Evolutionary conservation across 2,329 filamentous ascomycete species (phyloP), one percentile per base, ranked within the genome.

Genomic region (Claviceps pazoutovae): DNA sequence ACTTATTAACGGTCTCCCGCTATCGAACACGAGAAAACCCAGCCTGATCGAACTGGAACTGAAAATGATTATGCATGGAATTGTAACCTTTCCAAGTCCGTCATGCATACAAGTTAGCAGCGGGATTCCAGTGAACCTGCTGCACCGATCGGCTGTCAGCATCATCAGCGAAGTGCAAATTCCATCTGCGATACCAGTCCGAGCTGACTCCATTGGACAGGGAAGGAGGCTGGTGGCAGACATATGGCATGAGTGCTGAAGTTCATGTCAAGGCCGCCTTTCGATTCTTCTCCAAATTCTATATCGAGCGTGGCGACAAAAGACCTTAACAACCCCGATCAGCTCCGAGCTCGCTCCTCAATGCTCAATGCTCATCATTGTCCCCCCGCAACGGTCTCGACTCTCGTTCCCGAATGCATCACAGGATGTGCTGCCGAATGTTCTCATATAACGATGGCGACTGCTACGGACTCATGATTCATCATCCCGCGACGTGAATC

Each of bases 401-500:
- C 23, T 38, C 47, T 51, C 30, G 48, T 50, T 17, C 50, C 49
- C 11, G 54, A 57, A 11, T 30, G 56, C 44, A 48, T 61, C 30
- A 48, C 50, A 6, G 55, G 57, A 11, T 23, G 56, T 45, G 26
- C 26, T 30, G 51, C 49, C 11, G 54, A 57, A 11, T 30, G 56
- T 45, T 61, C 30, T 69, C 68, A 36, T 74, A 71, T 55, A 66
- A 65, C 48, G 61, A 60, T 23, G 51, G 56, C 39, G 49, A 46
- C 47, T 74, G 71, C 59, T 71, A 69, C 50, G 70, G 69, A 1
- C 69, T 71, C 21, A 56, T 60, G 21, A 64, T 72, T 51, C 64
- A 71, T 53, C 68, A 74, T 56, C 74, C 52, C 70, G 72, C 45
- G 66, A 71, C 52, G 71, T 72, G 7, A 72, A 72, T 59, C 68